Evolutionary conservation across 805 yeast species (phyloP), one percentile per base, ranked within the genome.

Genomic region (Yarrowia sp.): DNA sequence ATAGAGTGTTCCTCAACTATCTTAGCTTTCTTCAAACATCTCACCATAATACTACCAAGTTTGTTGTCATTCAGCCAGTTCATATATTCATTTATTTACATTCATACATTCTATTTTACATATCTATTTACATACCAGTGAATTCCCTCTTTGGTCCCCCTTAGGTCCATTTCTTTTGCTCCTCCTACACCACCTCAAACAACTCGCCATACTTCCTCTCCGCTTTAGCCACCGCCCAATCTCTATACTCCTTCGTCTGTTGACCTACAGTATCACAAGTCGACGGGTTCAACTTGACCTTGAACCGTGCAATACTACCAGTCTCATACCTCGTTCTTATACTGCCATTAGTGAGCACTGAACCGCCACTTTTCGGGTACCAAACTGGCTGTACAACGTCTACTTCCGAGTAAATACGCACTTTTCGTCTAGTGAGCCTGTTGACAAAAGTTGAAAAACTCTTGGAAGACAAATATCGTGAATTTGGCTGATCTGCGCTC

Each of bases 351-450:
- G 58, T 51, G 33, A 51, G 17, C 10, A 51, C 58, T 11, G 35
- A 22, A 14, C 58, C 58, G 9, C 58, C 58, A n/a, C 58, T 51
- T n/a, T 38, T 51, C 33, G 58, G 58, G 35, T 51, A 51, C 58
- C 58, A 51, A 9, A 36, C 32, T 1, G 58, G 58, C 32, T 51
- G 58, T 0, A 51, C 58, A 33, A 51, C 58, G n/a, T 51, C 58
- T 2, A 51, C 58, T n/a, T 51, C 43, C 8, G 58, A 51, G 43
- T 51, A 22, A 10, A 51, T 51, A 6, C 58, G 14, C 28, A 51
- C 58, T 38, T 38, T 51, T 18, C 43, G n/a, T 32, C 43, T 43
- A 0, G 58, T 51, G 43, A 51, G 8, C 0, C 43, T 11, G 33
- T 36, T 36, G 14, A 51, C 58, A 36, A 51, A n/a, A 8, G 58